These are phyloP conservation scores for Aurantiochytrium sp. DNA, from an alignment of 108 stramenopile genomes.

Conservation along the genomic window DNA sequence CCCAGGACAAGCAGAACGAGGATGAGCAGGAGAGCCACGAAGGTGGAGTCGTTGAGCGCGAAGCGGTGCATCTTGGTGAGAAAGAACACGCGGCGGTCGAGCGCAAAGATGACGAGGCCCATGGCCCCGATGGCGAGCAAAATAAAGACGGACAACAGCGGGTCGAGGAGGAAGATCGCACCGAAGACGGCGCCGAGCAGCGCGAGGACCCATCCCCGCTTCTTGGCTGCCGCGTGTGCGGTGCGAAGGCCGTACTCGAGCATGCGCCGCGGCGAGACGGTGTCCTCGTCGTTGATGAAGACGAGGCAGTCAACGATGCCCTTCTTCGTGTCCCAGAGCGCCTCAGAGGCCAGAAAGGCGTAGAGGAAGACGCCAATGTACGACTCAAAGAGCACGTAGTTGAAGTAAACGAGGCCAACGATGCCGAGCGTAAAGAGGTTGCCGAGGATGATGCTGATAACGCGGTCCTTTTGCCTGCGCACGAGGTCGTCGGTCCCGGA, in stretches of 20 bases:
- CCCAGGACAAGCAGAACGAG: neutral
- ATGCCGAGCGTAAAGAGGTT: slow-evolving; percentile 20
- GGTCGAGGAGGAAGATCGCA: neutral
- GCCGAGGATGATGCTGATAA: neutral
- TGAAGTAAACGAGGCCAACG: neutral
- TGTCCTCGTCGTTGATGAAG: neutral
- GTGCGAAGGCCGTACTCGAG: neutral
- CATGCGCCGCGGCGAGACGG: neutral
- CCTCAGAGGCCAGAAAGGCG: neutral
- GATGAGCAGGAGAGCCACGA: slow-evolving; percentile 9
- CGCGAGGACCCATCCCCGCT: neutral
- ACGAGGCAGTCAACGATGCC: neutral
- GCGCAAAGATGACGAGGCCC: neutral
- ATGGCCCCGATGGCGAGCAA: neutral
- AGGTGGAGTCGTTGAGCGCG: neutral
- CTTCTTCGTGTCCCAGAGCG: neutral
- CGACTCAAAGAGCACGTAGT: slow-evolving; percentile 18
- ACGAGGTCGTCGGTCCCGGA: neutral
- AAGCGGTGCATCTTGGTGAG: neutral
- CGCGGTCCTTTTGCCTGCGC: neutral
- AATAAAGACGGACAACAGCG: neutral
- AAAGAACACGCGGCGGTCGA: neutral
- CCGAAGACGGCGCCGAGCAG: neutral
- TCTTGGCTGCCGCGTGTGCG: neutral
- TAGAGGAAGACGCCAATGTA: slow-evolving; percentile 24